Base-by-base conservation (phyloP, 2,329 filamentous ascomycete species). In the Xylariomycetidae sp. region DNA sequence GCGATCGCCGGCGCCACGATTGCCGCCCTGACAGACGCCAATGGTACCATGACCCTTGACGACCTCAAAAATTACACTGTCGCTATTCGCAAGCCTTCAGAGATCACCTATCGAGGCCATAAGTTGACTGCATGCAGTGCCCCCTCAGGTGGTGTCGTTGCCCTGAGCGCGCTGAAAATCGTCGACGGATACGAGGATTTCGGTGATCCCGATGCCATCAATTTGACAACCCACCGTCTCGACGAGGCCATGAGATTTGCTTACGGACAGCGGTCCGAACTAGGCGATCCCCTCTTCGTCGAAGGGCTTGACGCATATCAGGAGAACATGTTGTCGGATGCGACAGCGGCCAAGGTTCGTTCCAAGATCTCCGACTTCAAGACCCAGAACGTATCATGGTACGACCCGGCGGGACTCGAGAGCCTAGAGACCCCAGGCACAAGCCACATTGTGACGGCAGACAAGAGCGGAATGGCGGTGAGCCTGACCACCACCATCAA, bases 181-280 rank as follows among this genome's bases (percentile, higher is more conserved):
- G 61, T 90, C 26, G 72, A 81, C 40, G 84, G 84, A 0, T 94
- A 88, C 50, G 62, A 74, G 0, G 68, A 67, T 15, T 79, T 90
- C 30, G 80, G 77, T 13, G 62, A 77, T 10, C 60, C 70, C 2
- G 60, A 64, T 2, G 61, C 66, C 3, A 63, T 65, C 30, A 72
- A 73, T 43, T 54, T 87, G 1, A 86, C 79, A 25, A 86, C 83
- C 0, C 88, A 95, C 54, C 70, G 82, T 0, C 63, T 94, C n/a
- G 80, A 90, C 43, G 88, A 95, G 64, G 82, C 86, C 2, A 83
- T 94, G 39, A 70, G 84, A 6, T 94, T 89, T 52, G 85, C 80
- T 0, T 94, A 94, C 48, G 88, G 82, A 3, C 62, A 82, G 66
- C 76, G 87, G 31, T 71, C 76, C 2, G 38, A 84, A 19, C 70